Percentiles rank a stretch among this genome's conserved stretches.
These are phyloP conservation scores for Penicillium janthinellum DNA, from an alignment of 2,329 filamentous ascomycete species.

Conservation along the genomic window DNA sequence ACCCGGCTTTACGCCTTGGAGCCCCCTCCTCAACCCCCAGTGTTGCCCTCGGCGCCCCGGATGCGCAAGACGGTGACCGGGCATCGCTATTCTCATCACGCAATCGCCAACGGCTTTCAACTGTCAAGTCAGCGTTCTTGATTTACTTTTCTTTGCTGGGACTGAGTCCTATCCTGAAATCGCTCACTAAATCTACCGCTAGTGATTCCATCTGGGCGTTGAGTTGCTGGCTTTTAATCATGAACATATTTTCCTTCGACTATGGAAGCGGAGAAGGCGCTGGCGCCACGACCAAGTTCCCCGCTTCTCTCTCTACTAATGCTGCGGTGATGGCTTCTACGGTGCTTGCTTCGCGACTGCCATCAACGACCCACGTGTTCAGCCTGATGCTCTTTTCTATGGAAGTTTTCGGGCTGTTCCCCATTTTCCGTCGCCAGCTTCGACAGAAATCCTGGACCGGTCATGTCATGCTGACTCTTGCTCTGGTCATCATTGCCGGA, in stretches of 20 bases:
- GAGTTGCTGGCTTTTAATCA: constrained; percentile 86
- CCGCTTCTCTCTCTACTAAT: constrained; percentile 79
- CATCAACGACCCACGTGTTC: constrained; percentile 91
- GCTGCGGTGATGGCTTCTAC: constrained; percentile 96
- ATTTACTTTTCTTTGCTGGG: constrained; percentile 93
- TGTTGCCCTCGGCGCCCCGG: constrained; percentile 26
- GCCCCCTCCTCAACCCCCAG: constrained; percentile 23
- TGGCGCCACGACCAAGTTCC: constrained; percentile 52
- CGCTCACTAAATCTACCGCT: constrained; percentile 88
- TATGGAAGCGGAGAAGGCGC: constrained; percentile 67
- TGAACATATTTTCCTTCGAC: constrained; percentile 98
- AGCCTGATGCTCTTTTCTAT: constrained; percentile 94
- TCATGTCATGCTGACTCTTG: constrained; percentile 73
- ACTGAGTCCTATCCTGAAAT: constrained; percentile 92
- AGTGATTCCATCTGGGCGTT: constrained; percentile 97
- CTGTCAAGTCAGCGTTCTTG: constrained; percentile 86
- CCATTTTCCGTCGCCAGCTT: constrained; percentile 91
- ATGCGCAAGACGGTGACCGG: constrained; percentile 27
- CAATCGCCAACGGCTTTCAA: constrained; percentile 69
- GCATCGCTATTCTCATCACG: constrained; percentile 51
- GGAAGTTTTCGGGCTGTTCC: constrained; percentile 94
- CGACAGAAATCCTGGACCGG: constrained; percentile 79
- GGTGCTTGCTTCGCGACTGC: constrained; percentile 85
- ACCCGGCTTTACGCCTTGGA: constrained; percentile 27
- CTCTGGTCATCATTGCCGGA: constrained; percentile 77